These are phyloP conservation scores for Mangifera indica DNA, from an alignment of 345 rosid genomes.

Conservation along the genomic window DNA sequence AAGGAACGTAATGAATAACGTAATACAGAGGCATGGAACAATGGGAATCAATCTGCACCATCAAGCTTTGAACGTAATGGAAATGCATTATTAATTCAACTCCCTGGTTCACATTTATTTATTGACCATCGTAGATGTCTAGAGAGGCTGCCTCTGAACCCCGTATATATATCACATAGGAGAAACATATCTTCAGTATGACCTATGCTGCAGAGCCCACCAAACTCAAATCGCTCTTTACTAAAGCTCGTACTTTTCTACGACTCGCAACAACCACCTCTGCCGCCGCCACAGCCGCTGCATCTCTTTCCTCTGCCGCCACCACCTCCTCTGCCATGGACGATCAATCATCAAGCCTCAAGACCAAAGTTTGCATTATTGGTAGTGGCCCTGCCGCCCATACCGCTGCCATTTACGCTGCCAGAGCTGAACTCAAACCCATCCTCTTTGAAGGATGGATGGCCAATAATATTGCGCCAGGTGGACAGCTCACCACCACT, in stretches of 20 bases:
- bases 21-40: not conserved
- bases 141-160: not conserved
- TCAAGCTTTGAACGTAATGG: no score
- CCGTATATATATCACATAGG: not conserved
- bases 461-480: constrained; percentile 98
- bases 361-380: constrained; percentile 79
- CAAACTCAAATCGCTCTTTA: constrained; percentile 17
- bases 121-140: not conserved
- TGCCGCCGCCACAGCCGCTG: constrained; percentile 8
- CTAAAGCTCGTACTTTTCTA: constrained; percentile 38
- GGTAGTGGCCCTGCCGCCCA: constrained; percentile 99
- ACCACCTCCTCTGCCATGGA: constrained; percentile 46
- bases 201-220: not conserved
- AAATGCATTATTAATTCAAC: no score
- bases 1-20: no score
- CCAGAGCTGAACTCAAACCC: constrained; percentile 92
- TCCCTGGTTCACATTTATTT: no score
- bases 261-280: constrained; percentile 30
- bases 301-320: constrained; percentile 13
- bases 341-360: constrained; percentile 29
- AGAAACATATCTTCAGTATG: no score
- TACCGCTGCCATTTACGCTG: constrained; percentile 94
- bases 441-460: constrained; percentile 96
- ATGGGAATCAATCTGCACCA: no score
- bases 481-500: constrained; percentile 97